Evolutionary conservation across 1,284 basidiomycete species (phyloP).

Genomic region (Microbotryum silenes-acaulis): DNA sequence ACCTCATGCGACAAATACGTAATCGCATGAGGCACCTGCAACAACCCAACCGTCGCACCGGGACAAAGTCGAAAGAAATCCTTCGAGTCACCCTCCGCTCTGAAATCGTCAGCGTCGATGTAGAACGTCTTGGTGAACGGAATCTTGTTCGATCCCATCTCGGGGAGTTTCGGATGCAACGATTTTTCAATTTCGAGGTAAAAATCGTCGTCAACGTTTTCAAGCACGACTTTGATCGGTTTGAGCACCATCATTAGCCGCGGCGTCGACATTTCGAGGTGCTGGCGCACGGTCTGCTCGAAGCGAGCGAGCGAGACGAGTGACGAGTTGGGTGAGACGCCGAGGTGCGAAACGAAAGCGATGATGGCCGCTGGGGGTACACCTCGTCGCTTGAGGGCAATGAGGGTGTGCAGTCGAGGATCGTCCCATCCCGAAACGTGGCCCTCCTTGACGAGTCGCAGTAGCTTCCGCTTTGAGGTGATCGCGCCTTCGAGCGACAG

Average conservation of each 20-base stretch:
- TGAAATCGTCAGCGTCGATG: constrained; percentile 93
- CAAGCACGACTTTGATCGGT: constrained; percentile 83
- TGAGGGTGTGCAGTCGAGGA: constrained; percentile 94
- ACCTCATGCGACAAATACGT: constrained; percentile 83
- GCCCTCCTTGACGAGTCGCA: constrained; percentile 73
- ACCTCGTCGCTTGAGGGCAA: constrained; percentile 86
- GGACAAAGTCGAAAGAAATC: constrained; percentile 98
- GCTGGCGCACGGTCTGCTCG: constrained; percentile 79
- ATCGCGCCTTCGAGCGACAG: constrained; percentile 90
- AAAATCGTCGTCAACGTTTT: constrained; percentile 85
- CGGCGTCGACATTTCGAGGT: constrained; percentile 81
- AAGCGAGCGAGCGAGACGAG: constrained; percentile 85
- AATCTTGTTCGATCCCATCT: constrained; percentile 71
- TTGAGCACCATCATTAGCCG: constrained; percentile 86
- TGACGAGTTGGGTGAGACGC: constrained; percentile 78
- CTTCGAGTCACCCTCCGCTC: constrained; percentile 69
- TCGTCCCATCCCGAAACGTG: constrained; percentile 95
- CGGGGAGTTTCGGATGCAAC: constrained; percentile 87
- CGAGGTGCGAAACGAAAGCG: constrained; percentile 84
- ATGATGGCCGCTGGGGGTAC: constrained; percentile 92
- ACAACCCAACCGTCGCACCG: constrained; percentile 91
- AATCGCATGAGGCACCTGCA: constrained; percentile 90
- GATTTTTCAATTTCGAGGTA: constrained; percentile 78
- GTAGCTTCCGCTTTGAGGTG: constrained; percentile 94
- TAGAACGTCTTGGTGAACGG: constrained; percentile 86